Evolutionary conservation across 352 stramenopile species (phyloP), one percentile per base, ranked within the genome.

Genomic region (Pelagophyceae sp.): DNA sequence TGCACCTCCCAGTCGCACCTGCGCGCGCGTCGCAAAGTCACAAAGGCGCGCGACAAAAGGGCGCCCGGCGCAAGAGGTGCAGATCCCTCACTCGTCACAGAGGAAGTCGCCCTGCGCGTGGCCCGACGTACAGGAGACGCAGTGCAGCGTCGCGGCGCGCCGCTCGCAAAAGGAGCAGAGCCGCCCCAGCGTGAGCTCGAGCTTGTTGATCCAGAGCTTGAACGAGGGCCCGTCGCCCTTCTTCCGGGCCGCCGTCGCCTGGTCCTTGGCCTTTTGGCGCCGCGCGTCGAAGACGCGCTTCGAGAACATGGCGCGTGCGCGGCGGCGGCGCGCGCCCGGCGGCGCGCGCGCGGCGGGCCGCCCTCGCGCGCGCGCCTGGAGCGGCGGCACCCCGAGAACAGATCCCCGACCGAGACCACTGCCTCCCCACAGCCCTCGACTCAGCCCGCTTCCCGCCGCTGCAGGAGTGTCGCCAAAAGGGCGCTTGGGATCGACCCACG

Each of bases 1-100:
- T 80, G 76, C 6, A 80, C 70, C 67, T 76, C 70, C 19, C 38
- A 54, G 54, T 80, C 76, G 70, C 76, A 80, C 37, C 45, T 50
- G n/a, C n/a, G n/a, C n/a, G n/a, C n/a, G n/a, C n/a, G n/a, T n/a
- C n/a, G n/a, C n/a, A n/a, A n/a, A n/a, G n/a, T n/a, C n/a, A n/a
- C n/a, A n/a, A n/a, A n/a, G n/a, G n/a, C n/a, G n/a, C n/a, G n/a
- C n/a, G n/a, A n/a, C n/a, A n/a, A n/a, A n/a, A n/a, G n/a, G n/a
- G n/a, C n/a, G n/a, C n/a, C n/a, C n/a, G n/a, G n/a, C n/a, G n/a
- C n/a, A n/a, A n/a, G n/a, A n/a, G n/a, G n/a, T n/a, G n/a, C n/a
- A n/a, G n/a, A n/a, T 70, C 29, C 20, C 29, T 37, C 25, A 70
- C 70, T 11, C 25, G 31, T 77, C 76, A 35, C 76, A 80, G n/a